Percentiles rank a stretch among this genome's conserved stretches.
Conservation (phyloP, 139 green algal species). For the Tetratostichococcus sp. region DNA sequence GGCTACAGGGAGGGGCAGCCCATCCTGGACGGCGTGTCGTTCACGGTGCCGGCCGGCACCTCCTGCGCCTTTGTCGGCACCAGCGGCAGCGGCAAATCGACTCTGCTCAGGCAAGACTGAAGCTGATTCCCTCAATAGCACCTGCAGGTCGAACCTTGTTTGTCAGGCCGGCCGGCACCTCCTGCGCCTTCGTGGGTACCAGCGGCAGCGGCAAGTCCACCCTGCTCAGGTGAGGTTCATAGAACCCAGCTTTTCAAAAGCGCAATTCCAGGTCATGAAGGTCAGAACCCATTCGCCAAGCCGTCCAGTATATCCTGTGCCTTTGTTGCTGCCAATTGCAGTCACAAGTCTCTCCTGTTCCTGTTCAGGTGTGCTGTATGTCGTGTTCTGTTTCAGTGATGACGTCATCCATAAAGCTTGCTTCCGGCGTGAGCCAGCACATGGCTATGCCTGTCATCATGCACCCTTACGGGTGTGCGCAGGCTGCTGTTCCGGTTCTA, state of each 20-base stretch:
- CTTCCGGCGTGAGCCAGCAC: no score
- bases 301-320: no score
- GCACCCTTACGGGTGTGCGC: no score
- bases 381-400: no score
- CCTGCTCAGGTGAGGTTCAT: slow-evolving; percentile 33
- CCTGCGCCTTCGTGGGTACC: slow-evolving; percentile 84
- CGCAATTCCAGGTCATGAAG: no score
- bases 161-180: slow-evolving; percentile 71
- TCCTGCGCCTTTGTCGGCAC: slow-evolving; percentile 82
- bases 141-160: not conserved
- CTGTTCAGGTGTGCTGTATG: no score
- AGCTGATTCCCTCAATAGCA: not conserved
- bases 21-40: slow-evolving; percentile 62
- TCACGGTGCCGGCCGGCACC: slow-evolving; percentile 71
- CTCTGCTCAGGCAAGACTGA: slow-evolving; percentile 32
- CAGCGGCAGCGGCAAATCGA: slow-evolving; percentile 77
- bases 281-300: no score
- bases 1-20: slow-evolving; percentile 59
- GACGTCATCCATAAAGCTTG: not conserved
- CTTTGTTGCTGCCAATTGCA: no score
- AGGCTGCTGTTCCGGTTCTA: slow-evolving; percentile 85
- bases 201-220: slow-evolving; percentile 83
- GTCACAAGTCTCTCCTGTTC: no score
- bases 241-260: no score
- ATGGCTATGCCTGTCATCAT: no score